Evolutionary conservation across 1,139 yeast genomes (phyloP).

Genomic region (Starmera stellimalicola): DNA sequence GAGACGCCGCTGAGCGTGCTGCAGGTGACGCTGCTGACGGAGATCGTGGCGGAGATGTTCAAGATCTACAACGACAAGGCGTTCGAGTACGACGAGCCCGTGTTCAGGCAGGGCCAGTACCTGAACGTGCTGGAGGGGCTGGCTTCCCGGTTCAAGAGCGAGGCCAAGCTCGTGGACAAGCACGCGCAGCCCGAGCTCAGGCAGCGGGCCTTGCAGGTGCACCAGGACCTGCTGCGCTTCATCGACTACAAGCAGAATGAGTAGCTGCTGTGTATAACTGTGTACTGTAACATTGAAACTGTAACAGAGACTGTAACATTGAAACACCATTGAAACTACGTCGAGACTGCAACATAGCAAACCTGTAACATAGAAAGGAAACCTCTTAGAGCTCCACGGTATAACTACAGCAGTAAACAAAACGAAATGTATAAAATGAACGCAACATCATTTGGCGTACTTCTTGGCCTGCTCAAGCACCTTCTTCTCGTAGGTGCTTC

Average conservation of each 20-base stretch:
- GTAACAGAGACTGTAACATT: no score
- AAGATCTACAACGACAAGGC: constrained; percentile 76
- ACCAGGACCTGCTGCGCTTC: constrained; percentile 61
- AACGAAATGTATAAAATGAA: not conserved
- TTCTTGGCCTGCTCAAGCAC: constrained; percentile 76
- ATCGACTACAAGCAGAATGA: constrained; percentile 59
- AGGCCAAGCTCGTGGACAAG: constrained; percentile 55
- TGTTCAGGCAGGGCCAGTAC: constrained; percentile 54
- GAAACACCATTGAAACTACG: no score
- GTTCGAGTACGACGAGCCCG: constrained; percentile 55
- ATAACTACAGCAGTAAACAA: no score
- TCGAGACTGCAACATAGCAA: no score
- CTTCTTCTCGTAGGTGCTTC: constrained; percentile 58
- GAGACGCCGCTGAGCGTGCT: constrained; percentile 16
- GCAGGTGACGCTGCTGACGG: constrained; percentile 31
- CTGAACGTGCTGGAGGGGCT: constrained; percentile 35
- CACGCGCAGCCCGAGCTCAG: constrained; percentile 50
- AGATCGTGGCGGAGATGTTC: constrained; percentile 54
- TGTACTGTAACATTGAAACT: no score
- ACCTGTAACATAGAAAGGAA: no score
- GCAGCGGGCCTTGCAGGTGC: constrained; percentile 58
- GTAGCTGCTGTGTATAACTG: constrained; percentile 6
- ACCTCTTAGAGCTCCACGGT: no score
- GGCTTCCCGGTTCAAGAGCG: constrained; percentile 36
- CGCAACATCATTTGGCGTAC: constrained; percentile 36